Percentiles rank a stretch among this genome's conserved stretches.
Evolutionary conservation across 768 basidiomycete species (phyloP).

Genomic region (Psilocybe tampanensis): DNA sequence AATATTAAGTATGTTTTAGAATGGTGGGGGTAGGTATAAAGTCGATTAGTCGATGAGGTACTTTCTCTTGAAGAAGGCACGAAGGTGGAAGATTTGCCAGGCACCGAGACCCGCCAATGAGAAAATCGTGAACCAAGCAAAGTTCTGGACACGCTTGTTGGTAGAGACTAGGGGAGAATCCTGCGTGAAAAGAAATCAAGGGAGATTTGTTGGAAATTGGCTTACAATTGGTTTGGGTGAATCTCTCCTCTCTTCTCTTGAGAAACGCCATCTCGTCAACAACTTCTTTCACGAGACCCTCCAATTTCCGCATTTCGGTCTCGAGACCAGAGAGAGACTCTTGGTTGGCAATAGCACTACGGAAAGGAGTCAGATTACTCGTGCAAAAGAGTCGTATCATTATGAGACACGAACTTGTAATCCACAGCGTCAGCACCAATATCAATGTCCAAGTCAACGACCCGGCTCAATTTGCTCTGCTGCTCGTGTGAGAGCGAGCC

Average conservation of each 20-base stretch:
- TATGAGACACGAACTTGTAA: slow-evolving; percentile 77
- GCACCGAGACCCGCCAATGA: slow-evolving; percentile 79
- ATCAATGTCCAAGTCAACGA: slow-evolving; percentile 93
- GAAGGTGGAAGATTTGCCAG: slow-evolving; percentile 95
- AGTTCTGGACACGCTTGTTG: slow-evolving; percentile 87
- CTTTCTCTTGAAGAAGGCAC: slow-evolving; percentile 95
- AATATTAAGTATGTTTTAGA: neutral
- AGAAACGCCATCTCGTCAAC: slow-evolving; percentile 93
- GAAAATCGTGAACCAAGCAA: slow-evolving; percentile 86
- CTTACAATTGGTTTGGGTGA: slow-evolving; percentile 88
- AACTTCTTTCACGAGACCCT: slow-evolving; percentile 93
- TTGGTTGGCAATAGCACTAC: slow-evolving; percentile 96
- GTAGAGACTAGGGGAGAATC: slow-evolving; percentile 71
- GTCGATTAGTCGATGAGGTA: slow-evolving; percentile 78
- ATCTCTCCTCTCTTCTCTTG: slow-evolving; percentile 85
- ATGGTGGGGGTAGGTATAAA: neutral
- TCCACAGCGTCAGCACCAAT: slow-evolving; percentile 99
- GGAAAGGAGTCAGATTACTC: slow-evolving; percentile 1
- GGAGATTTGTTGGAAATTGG: slow-evolving; percentile 15
- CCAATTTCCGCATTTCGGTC: slow-evolving; percentile 97
- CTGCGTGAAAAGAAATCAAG: slow-evolving; percentile 2
- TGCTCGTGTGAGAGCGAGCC: slow-evolving; percentile 43
- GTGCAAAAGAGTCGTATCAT: neutral
- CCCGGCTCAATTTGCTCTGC: slow-evolving; percentile 54
- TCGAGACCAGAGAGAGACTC: slow-evolving; percentile 95